These are phyloP conservation scores for Yamadazyma kitorensis DNA, from an alignment of 805 yeast genomes.

Conservation along the genomic window DNA sequence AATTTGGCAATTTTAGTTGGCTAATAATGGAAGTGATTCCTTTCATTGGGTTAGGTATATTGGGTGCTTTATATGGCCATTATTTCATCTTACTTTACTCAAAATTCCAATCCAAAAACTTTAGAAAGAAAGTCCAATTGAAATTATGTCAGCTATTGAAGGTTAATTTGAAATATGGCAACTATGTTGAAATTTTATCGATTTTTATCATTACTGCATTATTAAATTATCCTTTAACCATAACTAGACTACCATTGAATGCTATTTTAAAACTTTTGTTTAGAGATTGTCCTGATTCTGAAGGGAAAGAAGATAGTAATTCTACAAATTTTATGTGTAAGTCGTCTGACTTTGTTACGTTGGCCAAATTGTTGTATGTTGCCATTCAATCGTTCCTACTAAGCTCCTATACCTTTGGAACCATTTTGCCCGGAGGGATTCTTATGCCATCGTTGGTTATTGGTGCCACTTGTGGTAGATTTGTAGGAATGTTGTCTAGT, in stretches of 20 bases:
- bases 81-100: constrained; percentile 49
- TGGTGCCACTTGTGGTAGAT: constrained; percentile 60
- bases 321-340: constrained; percentile 36
- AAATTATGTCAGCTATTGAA: constrained; percentile 20
- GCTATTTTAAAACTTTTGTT: constrained; percentile 60
- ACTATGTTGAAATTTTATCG: constrained; percentile 46
- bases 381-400: constrained; percentile 53
- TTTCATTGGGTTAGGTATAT: constrained; percentile 63
- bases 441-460: constrained; percentile 60
- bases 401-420: constrained; percentile 69
- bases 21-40: constrained; percentile 67
- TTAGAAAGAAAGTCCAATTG: constrained; percentile 30
- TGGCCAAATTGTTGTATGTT: constrained; percentile 33
- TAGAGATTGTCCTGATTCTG: constrained; percentile 54
- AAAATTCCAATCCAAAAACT: constrained; percentile 18
- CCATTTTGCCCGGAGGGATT: constrained; percentile 66
- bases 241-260: constrained; percentile 54
- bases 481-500: constrained; percentile 52
- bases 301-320: constrained; percentile 13
- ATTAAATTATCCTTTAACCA: constrained; percentile 52
- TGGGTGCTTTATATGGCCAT: constrained; percentile 69
- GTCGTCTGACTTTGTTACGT: constrained; percentile 22
- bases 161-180: constrained; percentile 18
- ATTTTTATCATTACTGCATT: constrained; percentile 52
- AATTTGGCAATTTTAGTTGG: constrained; percentile 71